Base-by-base conservation (phyloP, 2,329 filamentous ascomycete species). In the Trichoderma sp. region DNA sequence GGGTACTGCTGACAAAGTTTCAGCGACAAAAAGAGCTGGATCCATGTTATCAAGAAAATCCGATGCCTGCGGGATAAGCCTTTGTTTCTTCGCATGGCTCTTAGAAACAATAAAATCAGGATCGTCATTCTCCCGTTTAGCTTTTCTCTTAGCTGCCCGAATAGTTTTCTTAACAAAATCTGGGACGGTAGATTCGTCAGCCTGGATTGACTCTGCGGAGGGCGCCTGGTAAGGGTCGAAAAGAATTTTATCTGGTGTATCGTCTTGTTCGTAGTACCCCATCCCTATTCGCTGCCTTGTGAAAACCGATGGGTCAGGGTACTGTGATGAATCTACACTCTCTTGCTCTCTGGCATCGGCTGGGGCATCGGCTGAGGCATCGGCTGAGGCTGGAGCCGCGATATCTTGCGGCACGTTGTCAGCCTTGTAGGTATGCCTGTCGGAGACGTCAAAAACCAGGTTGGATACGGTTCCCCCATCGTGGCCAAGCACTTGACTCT, bases 251-350 rank as follows among this genome's bases (percentile, higher is more conserved):
- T 88, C 85, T 1, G 84, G 82, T 26, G 82, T 83, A 71, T 87
- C 84, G 69, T 87, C 85, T 72, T 87, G 86, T 68, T 88, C 83
- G 74, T 88, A 89, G 75, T 88, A 89, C 11, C 86, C 86, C 81
- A 87, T 85, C 18, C 87, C 87, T 71, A 88, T 85, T 37, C 84
- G 80, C 61, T 84, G 83, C n/a, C 79, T 80, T 51, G 77, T 79
- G 46, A 83, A 75, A 43, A 80, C 73, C n/a, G 83, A 79, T 7
- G 84, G 83, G 68, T 87, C 85, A 0, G 85, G 84, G 71, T 86
- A 86, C 2, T 78, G 73, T 1, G 80, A 78, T 10, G 73, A 72
- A 60, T 80, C 77, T 8, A 71, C 72, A 26, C 75, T 73, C 32
- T 77, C 73, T 16, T 74, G 71, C 37, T 79, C 79, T 70, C 71